Base-by-base conservation (phyloP, 2,329 filamentous ascomycete genomes). In the Colletotrichum theobromicola region DNA sequence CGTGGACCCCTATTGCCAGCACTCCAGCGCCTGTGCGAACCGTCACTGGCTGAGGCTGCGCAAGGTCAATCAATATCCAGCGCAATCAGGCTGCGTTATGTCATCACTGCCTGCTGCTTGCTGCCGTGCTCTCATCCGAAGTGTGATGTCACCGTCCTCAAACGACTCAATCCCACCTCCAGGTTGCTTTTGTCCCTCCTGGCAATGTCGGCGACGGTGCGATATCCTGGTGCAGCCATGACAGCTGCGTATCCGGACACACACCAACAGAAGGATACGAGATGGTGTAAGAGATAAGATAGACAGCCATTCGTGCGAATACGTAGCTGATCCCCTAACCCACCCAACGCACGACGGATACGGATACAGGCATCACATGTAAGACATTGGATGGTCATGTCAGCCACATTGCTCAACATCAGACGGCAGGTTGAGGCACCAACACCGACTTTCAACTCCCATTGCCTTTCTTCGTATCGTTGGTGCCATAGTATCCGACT, bases 1-100 rank as follows among this genome's bases (percentile, higher is more conserved):
- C 57, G 57, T 69, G 65, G 65, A 69, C 65, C 70, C 70, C 42
- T 68, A 62, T 30, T 50, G 34, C 61, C 34, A 64, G 26, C n/a
- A 46, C 53, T 60, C 50, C 10, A 60, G 21, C 62, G 28, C 10
- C 69, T 58, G 53, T 24, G 35, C n/a, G n/a, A 28, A 37, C 32
- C 16, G 32, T 21, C 60, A 63, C 60, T 63, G 60, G 28, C 24
- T 63, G 24, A 32, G 15, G 24, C 60, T 63, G 34, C 26, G 26
- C 53, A 24, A 26, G 24, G 21, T 26, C 60, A 63, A 63, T 26
- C 60, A 63, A 63, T 21, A 55, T 55, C 34, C 16, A n/a, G 7
- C 13, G 32, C 24, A 26, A n/a, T 26, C 24, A 18, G 15, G 57
- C 37, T 37, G 46, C 46, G 35, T 73, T 50, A 72, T 70, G 70